Evolutionary conservation across 345 rosid genomes (phyloP).

Genomic region (Syzygium aromaticum): DNA sequence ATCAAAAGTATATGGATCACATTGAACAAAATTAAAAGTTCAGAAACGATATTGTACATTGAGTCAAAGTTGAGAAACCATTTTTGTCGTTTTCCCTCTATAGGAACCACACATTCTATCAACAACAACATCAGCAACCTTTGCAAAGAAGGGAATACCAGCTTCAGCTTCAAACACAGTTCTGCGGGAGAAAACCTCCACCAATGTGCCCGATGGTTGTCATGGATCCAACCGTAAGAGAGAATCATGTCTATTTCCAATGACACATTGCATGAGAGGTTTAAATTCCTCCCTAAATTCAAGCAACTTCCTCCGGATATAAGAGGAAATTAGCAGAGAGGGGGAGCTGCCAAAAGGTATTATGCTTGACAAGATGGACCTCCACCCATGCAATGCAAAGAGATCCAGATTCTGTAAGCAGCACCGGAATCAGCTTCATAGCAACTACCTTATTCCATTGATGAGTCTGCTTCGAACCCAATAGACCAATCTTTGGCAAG

Average conservation of each 20-base stretch:
- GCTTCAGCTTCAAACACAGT: neutral
- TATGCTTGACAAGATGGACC: neutral
- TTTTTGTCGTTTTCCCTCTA: neutral
- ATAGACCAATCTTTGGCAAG: neutral
- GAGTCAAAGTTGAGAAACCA: fast-evolving
- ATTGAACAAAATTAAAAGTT: neutral
- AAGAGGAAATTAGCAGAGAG: neutral
- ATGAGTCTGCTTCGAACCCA: neutral
- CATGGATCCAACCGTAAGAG: neutral
- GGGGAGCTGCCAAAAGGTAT: neutral
- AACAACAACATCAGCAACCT: neutral
- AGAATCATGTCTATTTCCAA: neutral
- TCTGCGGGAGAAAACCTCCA: neutral
- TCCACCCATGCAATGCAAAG: neutral
- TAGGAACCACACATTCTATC: neutral
- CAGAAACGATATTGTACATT: fast-evolving
- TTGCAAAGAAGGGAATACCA: neutral
- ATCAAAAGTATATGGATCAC: fast-evolving
- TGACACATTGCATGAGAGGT: neutral
- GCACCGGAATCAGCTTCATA: neutral
- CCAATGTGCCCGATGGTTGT: neutral
- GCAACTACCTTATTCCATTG: neutral
- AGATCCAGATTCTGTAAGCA: neutral
- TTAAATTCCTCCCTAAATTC: neutral
- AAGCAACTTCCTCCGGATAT: neutral